Evolutionary conservation across 1,139 yeast genomes (phyloP).

Genomic region (Geotrichum reessii): DNA sequence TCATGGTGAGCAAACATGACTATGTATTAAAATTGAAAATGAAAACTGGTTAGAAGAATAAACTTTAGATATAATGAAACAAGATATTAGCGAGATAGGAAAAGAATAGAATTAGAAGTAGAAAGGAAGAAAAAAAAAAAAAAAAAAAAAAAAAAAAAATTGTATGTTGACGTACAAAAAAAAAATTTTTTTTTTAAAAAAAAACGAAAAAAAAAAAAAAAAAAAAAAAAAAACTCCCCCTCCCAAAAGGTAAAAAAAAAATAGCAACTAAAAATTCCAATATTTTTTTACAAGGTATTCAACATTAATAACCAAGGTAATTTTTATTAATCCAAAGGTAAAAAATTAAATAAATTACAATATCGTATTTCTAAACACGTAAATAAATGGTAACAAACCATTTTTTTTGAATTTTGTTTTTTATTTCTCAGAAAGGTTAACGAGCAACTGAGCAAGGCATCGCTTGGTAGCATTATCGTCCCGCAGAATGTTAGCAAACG

Average conservation of each 20-base stretch:
- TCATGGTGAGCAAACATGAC: conserved; percentile 4
- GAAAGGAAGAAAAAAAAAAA: conserved; percentile 2
- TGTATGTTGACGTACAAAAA: too few species aligned
- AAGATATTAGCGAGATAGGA: background rate
- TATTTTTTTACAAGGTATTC: background rate
- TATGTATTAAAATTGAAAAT: background rate
- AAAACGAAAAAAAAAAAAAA: background rate
- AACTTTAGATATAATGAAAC: background rate
- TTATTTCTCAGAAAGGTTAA: conserved; percentile 50
- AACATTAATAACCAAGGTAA: background rate
- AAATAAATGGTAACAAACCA: background rate
- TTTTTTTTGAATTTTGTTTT: background rate
- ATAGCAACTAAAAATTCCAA: background rate
- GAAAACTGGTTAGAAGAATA: background rate
- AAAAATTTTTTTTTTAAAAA: background rate
- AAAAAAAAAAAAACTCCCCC: background rate
- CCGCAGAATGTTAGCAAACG: conserved; percentile 69
- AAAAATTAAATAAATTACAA: background rate
- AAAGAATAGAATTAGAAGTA: background rate
- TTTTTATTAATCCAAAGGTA: background rate
- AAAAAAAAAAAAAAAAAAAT: conserved; percentile 1
- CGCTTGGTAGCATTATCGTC: conserved; percentile 88
- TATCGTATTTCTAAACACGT: background rate
- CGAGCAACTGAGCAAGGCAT: conserved; percentile 75
- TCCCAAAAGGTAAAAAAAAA: background rate